Base-by-base conservation (phyloP, 306 rosid species). In the Leucaena leucocephala region DNA sequence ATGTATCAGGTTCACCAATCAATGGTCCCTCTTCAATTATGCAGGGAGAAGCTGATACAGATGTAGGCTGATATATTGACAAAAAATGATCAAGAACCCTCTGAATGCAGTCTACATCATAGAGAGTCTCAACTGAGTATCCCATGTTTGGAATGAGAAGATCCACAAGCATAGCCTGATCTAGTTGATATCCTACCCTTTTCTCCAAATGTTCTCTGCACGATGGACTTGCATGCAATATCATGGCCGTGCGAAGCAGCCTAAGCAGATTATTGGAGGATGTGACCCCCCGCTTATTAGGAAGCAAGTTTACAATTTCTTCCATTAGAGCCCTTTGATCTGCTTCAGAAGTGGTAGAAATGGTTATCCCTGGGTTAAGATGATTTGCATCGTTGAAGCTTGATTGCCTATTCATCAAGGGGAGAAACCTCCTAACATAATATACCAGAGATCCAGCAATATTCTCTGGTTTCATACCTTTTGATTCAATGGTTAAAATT, bases 161-260 rank as follows among this genome's bases (percentile, higher is more conserved):
- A 84, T 93, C 97, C 49, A 85, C 85, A 36, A 91, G 91, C 68
- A 81, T 78, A 33, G 86, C 97, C 84, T 93, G 92, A 71, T 93
- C 93, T 71, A 93, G 81, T 68, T 93, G 98, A 40, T 69, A 72
- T 75, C 93, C 98, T 3, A 90, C 70, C 83, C 82, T 86, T 89
- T 83, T 93, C 98, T 93, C 98, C 84, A 93, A 85, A 82, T 75
- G 89, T 33, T 93, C 97, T 76, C 85, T 87, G 64, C 93, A 89
- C 27, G 91, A 81, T 22, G 88, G 84, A 84, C 90, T 91, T 36
- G 92, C 93, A 79, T 87, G 98, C 58, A 93, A 80, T 48, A 90
- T 76, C 92, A 90, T 87, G 7, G 93, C 93, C 6, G 92, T 78
- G 1, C 92, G 80, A 17, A 91, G 88, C 62, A 93, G 87, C 84